phyloP scores from a whole-genome alignment of 164 flowering plant species.

The Pachysandra terminalis region DNA sequence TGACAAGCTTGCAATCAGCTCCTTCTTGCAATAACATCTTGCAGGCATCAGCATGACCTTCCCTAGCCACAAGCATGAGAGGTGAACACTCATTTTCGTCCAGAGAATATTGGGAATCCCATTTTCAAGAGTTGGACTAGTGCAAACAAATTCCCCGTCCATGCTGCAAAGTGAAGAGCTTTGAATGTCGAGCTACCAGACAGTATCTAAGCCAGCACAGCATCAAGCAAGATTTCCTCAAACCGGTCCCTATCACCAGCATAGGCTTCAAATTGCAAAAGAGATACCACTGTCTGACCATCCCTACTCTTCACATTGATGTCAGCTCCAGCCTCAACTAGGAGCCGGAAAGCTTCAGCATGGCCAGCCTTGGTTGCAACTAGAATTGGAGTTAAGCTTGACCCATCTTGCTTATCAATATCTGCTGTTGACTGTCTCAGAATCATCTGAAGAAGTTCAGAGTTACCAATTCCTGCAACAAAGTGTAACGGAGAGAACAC shows the following conservation, averaged over 20 bases:
- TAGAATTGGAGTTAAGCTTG: slow-evolving; percentile 59
- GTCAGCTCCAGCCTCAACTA: slow-evolving; percentile 68
- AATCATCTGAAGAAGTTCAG: slow-evolving; percentile 40
- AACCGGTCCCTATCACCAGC: slow-evolving; percentile 38
- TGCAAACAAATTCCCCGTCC: slow-evolving; percentile 51
- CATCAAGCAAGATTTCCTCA: slow-evolving; percentile 70
- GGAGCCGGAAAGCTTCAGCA: slow-evolving; percentile 53
- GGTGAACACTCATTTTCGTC: slow-evolving; percentile 67
- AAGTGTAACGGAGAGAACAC: slow-evolving; percentile 52
- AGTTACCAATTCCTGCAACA: slow-evolving; percentile 50
- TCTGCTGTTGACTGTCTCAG: slow-evolving; percentile 28
- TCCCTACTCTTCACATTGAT: slow-evolving; percentile 42
- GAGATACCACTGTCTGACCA: slow-evolving; percentile 49
- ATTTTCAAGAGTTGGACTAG: slow-evolving; percentile 36
- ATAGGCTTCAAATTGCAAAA: slow-evolving; percentile 25
- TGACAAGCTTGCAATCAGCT: slow-evolving; percentile 35
- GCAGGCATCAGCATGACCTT: slow-evolving; percentile 51
- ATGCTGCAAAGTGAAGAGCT: slow-evolving; percentile 71
- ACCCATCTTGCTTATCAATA: slow-evolving; percentile 51
- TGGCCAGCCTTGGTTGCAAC: slow-evolving; percentile 56
- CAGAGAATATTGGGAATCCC: slow-evolving; percentile 52
- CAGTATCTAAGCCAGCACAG: slow-evolving; percentile 49
- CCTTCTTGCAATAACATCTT: slow-evolving; percentile 44
- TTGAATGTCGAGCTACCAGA: slow-evolving; percentile 42
- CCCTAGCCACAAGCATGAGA: slow-evolving; percentile 73